phyloP scores from a whole-genome alignment of 306 rosid species.

The Vachellia pachyceras region DNA sequence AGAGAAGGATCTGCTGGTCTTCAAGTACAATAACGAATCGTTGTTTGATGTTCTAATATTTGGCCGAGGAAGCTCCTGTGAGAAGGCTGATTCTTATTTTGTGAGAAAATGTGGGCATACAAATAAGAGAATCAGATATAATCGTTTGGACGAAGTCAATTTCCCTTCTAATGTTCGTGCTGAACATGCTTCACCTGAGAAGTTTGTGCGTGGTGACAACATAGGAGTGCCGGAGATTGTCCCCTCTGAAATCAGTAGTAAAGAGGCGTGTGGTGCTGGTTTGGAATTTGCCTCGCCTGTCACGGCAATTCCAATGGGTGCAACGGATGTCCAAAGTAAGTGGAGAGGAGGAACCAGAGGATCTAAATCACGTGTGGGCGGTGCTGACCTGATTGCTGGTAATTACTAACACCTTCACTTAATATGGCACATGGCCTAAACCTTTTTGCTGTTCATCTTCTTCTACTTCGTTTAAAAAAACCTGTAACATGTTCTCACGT shows the following conservation, averaged over 20 bases:
- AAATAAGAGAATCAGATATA: conserved; percentile 37
- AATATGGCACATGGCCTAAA: background rate
- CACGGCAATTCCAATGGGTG: background rate
- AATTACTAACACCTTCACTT: conserved; percentile 24
- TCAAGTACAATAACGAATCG: conserved; percentile 65
- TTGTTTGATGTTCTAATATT: conserved; percentile 68
- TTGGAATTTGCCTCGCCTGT: conserved; percentile 31
- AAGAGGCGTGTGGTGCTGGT: conserved; percentile 8
- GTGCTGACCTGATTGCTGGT: conserved; percentile 41
- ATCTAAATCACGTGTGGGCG: background rate
- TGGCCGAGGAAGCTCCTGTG: conserved; percentile 59
- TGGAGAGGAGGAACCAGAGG: conserved; percentile 41
- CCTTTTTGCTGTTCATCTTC: background rate
- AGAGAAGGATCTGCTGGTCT: conserved; percentile 70
- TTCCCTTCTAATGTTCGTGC: conserved; percentile 41
- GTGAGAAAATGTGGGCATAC: conserved; percentile 50
- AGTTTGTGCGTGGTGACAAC: conserved; percentile 21
- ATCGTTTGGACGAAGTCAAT: conserved; percentile 39
- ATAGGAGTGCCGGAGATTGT: conserved; percentile 27
- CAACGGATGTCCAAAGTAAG: conserved; percentile 1
- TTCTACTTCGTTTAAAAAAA: background rate
- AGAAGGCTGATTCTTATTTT: conserved; percentile 68
- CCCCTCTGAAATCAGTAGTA: conserved; percentile 35
- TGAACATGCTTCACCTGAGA: conserved; percentile 41
- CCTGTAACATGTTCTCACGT: background rate